These are phyloP conservation scores for Luvunga scandens DNA, from an alignment of 345 rosid species.

Conservation along the genomic window DNA sequence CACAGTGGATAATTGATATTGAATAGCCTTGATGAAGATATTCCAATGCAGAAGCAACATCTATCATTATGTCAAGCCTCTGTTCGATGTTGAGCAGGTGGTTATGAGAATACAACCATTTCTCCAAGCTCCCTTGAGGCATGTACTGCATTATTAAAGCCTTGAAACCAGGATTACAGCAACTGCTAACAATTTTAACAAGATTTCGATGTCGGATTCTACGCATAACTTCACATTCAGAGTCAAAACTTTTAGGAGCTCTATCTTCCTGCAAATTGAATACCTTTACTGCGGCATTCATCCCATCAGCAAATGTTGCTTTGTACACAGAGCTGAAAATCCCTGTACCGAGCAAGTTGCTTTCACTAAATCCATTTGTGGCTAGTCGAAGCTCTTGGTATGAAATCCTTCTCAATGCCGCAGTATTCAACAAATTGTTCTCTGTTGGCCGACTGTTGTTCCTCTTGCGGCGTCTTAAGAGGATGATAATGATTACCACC, in stretches of 20 bases:
- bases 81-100: not conserved
- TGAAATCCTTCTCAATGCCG: not conserved
- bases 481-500: too few relatives aligned
- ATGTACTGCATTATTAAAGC: not conserved
- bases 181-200: not conserved
- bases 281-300: not conserved
- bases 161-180: not conserved
- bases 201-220: not conserved
- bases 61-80: not conserved
- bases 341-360: not conserved
- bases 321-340: not conserved
- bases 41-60: slow-evolving; percentile 13
- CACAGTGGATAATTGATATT: not conserved
- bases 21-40: slow-evolving; percentile 9
- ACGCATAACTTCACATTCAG: not conserved
- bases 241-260: not conserved
- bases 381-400: not conserved
- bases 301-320: not conserved
- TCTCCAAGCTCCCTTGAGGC: not conserved
- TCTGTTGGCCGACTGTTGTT: not conserved
- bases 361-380: not conserved
- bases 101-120: not conserved
- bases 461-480: not conserved
- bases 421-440: not conserved
- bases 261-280: not conserved